These are phyloP conservation scores for Silene coronaria DNA, from an alignment of 179 eudicot genomes.

Conservation along the genomic window DNA sequence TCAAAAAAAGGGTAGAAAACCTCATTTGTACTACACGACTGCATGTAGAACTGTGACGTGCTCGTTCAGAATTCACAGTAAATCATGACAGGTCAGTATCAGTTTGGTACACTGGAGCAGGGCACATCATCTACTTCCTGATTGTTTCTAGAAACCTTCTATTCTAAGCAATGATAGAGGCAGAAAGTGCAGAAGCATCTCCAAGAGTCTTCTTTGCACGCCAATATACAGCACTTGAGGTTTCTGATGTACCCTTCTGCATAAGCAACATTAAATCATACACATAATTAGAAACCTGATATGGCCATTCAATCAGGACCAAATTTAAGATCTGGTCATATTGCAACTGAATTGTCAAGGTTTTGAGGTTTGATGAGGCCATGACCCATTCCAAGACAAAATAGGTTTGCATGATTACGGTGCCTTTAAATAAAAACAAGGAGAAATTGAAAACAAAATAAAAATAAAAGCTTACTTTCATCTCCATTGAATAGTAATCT, in stretches of 20 bases:
- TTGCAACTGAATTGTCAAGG: neutral
- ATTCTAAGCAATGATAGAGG: constrained; percentile 7
- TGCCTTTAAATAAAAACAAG: neutral
- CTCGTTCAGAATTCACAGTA: neutral
- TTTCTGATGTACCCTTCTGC: constrained; percentile 82
- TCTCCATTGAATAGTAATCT: constrained; percentile 58
- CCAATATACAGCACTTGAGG: constrained; percentile 69
- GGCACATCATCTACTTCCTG: neutral
- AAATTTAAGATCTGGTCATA: neutral
- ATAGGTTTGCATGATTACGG: neutral
- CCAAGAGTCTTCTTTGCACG: constrained; percentile 66
- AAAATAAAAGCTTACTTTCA: constrained; percentile 36
- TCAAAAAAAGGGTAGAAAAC: neutral
- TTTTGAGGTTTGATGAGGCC: neutral
- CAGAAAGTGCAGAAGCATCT: constrained; percentile 33
- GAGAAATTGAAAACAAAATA: neutral
- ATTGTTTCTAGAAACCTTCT: neutral
- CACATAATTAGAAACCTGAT: neutral
- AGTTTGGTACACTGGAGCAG: neutral
- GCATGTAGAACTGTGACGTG: neutral
- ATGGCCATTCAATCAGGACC: neutral
- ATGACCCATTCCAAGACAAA: neutral
- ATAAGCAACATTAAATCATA: constrained; percentile 7
- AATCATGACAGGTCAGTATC: neutral
- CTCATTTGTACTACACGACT: neutral